Conservation (phyloP, 306 rosid species). For the Prosopis cineraria region DNA sequence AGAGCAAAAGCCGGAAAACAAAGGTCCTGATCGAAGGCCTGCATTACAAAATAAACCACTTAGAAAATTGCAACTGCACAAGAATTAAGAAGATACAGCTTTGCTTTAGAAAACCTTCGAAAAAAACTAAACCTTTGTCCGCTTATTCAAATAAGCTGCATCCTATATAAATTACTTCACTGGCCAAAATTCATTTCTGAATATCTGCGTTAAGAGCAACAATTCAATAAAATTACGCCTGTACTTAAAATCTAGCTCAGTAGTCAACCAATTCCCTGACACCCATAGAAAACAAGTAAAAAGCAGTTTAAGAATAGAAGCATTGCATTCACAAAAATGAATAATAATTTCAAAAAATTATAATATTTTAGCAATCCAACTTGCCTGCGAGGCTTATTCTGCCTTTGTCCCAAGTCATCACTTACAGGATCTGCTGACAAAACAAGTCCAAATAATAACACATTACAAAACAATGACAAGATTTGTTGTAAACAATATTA, state of each 20-base stretch:
- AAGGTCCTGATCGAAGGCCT: conserved; percentile 81
- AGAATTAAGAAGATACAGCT: conserved; percentile 36
- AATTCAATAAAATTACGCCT: conserved; percentile 19
- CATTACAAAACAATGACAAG: background rate
- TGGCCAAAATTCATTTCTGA: conserved; percentile 94
- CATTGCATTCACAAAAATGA: no score
- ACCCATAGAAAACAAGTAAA: conserved; percentile 10
- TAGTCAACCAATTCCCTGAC: background rate
- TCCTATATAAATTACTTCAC: conserved; percentile 59
- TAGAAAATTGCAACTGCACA: conserved; percentile 37
- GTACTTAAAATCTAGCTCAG: conserved; percentile 20
- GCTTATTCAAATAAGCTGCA: conserved; percentile 72
- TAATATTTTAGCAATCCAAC: conserved; percentile 21
- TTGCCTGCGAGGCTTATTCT: conserved; percentile 92
- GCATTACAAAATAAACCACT: conserved; percentile 51
- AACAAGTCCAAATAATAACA: conserved; percentile 18
- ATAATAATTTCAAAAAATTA: background rate
- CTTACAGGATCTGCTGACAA: conserved; percentile 59
- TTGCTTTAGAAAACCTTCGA: no score
- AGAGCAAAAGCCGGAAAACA: conserved; percentile 75
- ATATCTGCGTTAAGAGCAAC: conserved; percentile 64
- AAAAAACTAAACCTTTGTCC: conserved; percentile 62
- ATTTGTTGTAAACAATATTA: background rate
- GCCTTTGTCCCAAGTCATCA: conserved; percentile 88
- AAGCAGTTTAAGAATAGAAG: background rate